Evolutionary conservation across 2,329 filamentous ascomycete species (phyloP), one percentile per base, ranked within the genome.

Genomic region (Mollisiaceae sp.): DNA sequence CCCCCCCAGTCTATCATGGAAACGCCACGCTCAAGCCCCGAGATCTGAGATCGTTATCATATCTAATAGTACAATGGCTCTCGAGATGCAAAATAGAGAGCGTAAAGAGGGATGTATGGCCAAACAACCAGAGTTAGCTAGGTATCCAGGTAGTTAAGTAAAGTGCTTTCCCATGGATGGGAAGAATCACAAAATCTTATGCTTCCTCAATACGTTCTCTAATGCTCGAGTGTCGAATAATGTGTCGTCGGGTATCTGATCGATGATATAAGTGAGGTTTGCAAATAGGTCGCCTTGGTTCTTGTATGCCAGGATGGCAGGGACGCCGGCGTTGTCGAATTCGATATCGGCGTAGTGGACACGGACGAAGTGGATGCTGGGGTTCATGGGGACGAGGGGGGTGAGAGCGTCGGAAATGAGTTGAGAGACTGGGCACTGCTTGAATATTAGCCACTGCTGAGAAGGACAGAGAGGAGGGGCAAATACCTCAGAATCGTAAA

Each of bases 271-370:
- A 0, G 95, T 92, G 60, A 98, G 82, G 73, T 94, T 96, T 69
- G 92, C 92, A 73, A 98, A 93, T 70, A 97, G 88, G 70, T 98
- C 94, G 61, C 93, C 94, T 75, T 90, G 87, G 73, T 90, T 92
- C 65, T 89, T 89, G 81, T 99, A 99, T 12, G 92, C 94, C 58
- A 98, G 83, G 43, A 98, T 83, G 4, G 95, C 93, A 0, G 95
- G 95, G 1, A 97, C 91, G 55, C 90, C 90, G 38, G 93, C 91
- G 65, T 91, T 88, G 77, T 97, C 93, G 83, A 98, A 97, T 77
- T 98, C 94, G 43, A 97, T 96, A 65, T 97, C 94, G 68, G 91
- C 89, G 76, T 93, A 92, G 78, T 97, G 90, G 57, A 98, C 86
- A 80, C 94, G 96, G 80, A 98, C 86, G 76, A 99, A 98, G 75